A percentile compares a stretch with the other conserved stretches of the same genome.
These are phyloP conservation scores for Syncephalastrum contaminatum DNA, from an alignment of 371 early-diverging fungal species.

Conservation along the genomic window DNA sequence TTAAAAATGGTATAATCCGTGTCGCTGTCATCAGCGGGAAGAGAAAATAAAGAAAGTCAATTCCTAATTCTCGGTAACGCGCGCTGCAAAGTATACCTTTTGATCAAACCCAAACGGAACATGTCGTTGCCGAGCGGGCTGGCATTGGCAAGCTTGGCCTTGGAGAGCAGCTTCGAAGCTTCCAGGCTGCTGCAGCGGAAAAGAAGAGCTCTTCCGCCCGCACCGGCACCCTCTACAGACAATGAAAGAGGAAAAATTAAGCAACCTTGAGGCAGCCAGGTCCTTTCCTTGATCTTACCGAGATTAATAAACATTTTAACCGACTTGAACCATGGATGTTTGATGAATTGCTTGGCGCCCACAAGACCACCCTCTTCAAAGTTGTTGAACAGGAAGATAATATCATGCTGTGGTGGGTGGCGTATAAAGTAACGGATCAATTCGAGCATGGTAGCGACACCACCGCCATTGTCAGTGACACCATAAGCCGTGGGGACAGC, in stretches of 20 bases:
- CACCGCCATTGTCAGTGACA: conserved; percentile 85
- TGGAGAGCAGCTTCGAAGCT: conserved; percentile 39
- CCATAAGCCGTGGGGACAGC: conserved; percentile 80
- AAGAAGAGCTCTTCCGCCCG: conserved; percentile 73
- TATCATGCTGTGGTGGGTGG: conserved; percentile 54
- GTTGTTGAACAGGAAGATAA: conserved; percentile 86
- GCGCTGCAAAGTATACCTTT: conserved; percentile 36
- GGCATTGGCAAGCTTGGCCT: conserved; percentile 26
- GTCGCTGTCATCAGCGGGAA: conserved; percentile 33
- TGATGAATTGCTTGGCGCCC: conserved; percentile 71
- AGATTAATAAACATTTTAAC: conserved; percentile 82
- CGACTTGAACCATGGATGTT: conserved; percentile 75
- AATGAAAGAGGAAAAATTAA: not conserved
- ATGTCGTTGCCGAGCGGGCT: conserved; percentile 71
- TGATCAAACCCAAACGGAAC: conserved; percentile 59
- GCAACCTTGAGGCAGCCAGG: not conserved
- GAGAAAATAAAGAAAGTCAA: not conserved
- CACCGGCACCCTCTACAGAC: conserved; percentile 69
- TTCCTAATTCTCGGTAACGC: not conserved
- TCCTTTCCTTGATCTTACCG: conserved; percentile 30
- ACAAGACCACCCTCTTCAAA: conserved; percentile 81
- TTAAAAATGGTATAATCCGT: conserved; percentile 72
- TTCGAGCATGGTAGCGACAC: conserved; percentile 71
- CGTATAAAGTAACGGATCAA: conserved; percentile 61
- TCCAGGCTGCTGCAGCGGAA: conserved; percentile 64